Percentiles rank a stretch among this genome's conserved stretches.
Conservation (phyloP, 164 flowering plant species). For the Sextonia rubra region DNA sequence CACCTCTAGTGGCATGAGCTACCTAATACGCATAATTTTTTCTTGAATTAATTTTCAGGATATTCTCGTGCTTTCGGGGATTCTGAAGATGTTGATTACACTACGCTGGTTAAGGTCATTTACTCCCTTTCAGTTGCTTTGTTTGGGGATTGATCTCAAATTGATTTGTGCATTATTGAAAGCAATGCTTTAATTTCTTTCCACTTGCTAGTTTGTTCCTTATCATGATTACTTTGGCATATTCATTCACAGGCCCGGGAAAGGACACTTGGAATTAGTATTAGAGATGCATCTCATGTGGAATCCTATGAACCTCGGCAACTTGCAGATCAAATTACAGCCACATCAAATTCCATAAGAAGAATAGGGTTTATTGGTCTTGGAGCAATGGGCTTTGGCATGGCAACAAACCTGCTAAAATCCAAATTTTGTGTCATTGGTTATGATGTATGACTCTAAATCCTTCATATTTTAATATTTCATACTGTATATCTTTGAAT, state of each 20-base stretch:
- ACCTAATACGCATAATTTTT: constrained; percentile 11
- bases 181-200: not conserved
- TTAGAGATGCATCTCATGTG: constrained; percentile 51
- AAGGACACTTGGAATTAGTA: constrained; percentile 51
- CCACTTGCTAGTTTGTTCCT: not conserved
- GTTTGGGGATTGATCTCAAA: not conserved
- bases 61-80: constrained; percentile 37
- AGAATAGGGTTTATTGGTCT: constrained; percentile 95
- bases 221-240: not conserved
- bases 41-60: constrained; percentile 34
- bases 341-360: constrained; percentile 43
- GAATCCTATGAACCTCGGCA: constrained; percentile 63
- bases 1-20: not conserved
- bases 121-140: not conserved
- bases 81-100: constrained; percentile 29
- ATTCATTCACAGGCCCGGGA: constrained; percentile 65
- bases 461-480: not conserved
- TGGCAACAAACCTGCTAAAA: constrained; percentile 86
- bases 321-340: constrained; percentile 43
- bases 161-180: not conserved
- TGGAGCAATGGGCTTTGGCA: constrained; percentile 99
- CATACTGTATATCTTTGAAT: not conserved
- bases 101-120: constrained; percentile 54
- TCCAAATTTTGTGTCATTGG: constrained; percentile 76
- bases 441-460: constrained; percentile 62